Base-by-base conservation (phyloP, 2,329 filamentous ascomycete genomes). In the Curvularia sp. region DNA sequence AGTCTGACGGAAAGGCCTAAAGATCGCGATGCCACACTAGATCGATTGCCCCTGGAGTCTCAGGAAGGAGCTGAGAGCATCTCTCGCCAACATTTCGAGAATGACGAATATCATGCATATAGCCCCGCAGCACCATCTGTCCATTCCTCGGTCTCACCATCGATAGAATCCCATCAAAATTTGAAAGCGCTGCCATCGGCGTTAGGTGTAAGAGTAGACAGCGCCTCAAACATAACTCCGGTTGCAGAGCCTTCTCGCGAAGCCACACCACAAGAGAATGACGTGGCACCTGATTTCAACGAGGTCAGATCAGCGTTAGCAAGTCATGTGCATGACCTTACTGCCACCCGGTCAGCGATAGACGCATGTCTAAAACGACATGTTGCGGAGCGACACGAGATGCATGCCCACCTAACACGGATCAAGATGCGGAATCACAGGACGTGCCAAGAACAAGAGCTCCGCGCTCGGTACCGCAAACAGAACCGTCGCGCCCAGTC, bases 341-440 rank as follows among this genome's bases (percentile, higher is more conserved):
- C 49, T 8, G 25, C 42, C 9, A 45, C 60, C 18, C 59, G 47
- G n/a, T 45, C 42, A 34, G 53, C 48, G 9, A 49, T 70, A 25
- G 60, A 66, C 6, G 21, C 45, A 18, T 63, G 57, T 21, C 42
- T 71, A 9, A 61, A 51, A 32, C 55, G 55, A 15, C 61, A 65
- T 34, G 28, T 71, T 15, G 45, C 45, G 13, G 53, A 61, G 4
- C 53, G 63, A 18, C 55, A 60, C 23, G 56, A 63, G 57, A 32
- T 49, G 36, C 67, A 71, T 48, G 69, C 69, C 13, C 57, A 62
- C 43, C 19, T 61, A 12, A 59, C 56, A 7, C 57, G 57, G 34
- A 57, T 61, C 10, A 43, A 46, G 43, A 55, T 72, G 61, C 62
- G 60, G 39, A 59, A 64, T 21, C 63, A 73, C 34, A 61, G 71